Evolutionary conservation across 2,329 filamentous ascomycete genomes (phyloP).

Genomic region (Geosmithia morbida): DNA sequence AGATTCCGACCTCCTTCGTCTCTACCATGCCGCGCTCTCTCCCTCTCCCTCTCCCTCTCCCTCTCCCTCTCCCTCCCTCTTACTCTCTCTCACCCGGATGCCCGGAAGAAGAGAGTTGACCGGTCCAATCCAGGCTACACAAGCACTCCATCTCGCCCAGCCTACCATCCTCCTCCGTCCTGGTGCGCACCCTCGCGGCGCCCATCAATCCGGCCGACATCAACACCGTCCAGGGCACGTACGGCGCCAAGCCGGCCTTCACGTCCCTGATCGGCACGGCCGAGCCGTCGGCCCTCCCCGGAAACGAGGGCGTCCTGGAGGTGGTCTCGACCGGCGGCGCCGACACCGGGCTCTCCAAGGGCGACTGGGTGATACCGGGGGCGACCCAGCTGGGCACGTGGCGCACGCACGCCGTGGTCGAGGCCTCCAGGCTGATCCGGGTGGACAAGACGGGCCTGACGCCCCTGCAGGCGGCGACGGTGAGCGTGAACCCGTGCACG

Average conservation of each 20-base stretch:
- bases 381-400: slow-evolving; percentile 79
- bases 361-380: slow-evolving; percentile 91
- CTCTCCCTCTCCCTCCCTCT: background rate
- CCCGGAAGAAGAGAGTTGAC: background rate
- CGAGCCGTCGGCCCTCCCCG: slow-evolving; percentile 61
- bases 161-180: slow-evolving; percentile 49
- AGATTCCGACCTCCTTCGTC: background rate
- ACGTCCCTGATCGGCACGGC: slow-evolving; percentile 62
- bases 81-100: background rate
- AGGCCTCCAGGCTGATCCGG: slow-evolving; percentile 42
- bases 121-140: slow-evolving; percentile 37
- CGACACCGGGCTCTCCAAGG: slow-evolving; percentile 41
- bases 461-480: slow-evolving; percentile 69
- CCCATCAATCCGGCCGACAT: slow-evolving; percentile 96
- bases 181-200: slow-evolving; percentile 75
- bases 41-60: background rate
- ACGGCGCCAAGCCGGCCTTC: slow-evolving; percentile 73
- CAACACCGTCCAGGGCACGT: slow-evolving; percentile 95
- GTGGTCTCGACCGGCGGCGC: slow-evolving; percentile 55
- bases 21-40: background rate
- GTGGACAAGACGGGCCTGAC: slow-evolving; percentile 59
- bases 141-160: slow-evolving; percentile 63
- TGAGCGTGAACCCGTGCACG: slow-evolving; percentile 85
- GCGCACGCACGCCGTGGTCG: slow-evolving; percentile 75
- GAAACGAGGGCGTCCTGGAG: slow-evolving; percentile 91